Evolutionary conservation across 306 rosid genomes (phyloP).

Genomic region (Vachellia pachyceras): DNA sequence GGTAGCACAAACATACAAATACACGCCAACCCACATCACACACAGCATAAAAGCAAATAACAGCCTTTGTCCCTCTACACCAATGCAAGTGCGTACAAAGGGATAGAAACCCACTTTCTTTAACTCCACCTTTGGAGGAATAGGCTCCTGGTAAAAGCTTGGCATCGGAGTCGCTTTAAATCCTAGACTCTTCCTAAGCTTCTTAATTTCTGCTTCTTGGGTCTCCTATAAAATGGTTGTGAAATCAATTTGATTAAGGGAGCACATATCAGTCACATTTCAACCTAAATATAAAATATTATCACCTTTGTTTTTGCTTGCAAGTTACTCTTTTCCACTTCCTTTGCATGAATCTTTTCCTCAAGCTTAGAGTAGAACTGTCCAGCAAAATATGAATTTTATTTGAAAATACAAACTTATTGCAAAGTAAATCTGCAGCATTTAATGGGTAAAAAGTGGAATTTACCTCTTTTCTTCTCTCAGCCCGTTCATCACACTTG

Average conservation of each 20-base stretch:
- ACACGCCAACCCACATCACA: neutral
- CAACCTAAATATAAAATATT: constrained; percentile 31
- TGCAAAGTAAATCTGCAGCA: constrained; percentile 26
- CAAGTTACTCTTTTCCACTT: constrained; percentile 76
- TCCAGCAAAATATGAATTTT: constrained; percentile 36
- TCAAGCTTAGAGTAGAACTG: constrained; percentile 93
- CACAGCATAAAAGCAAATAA: constrained; percentile 22
- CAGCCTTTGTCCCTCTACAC: neutral
- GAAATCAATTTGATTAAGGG: constrained; percentile 6
- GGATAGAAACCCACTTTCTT: constrained; percentile 58
- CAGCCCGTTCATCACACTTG: constrained; percentile 92
- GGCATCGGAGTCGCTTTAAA: constrained; percentile 86
- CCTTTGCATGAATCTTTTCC: constrained; percentile 95
- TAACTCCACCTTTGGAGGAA: constrained; percentile 69
- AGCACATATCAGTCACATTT: constrained; percentile 15
- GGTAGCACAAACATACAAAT: constrained; percentile 1
- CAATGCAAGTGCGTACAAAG: neutral
- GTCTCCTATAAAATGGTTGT: constrained; percentile 62
- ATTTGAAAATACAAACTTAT: constrained; percentile 22
- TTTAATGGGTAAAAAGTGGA: constrained; percentile 21
- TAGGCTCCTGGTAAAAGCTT: constrained; percentile 76
- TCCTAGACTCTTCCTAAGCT: constrained; percentile 69
- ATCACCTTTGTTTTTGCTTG: constrained; percentile 91
- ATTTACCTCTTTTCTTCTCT: constrained; percentile 91
- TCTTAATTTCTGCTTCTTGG: constrained; percentile 75